Conservation (phyloP, 176 grass and related monocot genomes). For the Canna indica region DNA sequence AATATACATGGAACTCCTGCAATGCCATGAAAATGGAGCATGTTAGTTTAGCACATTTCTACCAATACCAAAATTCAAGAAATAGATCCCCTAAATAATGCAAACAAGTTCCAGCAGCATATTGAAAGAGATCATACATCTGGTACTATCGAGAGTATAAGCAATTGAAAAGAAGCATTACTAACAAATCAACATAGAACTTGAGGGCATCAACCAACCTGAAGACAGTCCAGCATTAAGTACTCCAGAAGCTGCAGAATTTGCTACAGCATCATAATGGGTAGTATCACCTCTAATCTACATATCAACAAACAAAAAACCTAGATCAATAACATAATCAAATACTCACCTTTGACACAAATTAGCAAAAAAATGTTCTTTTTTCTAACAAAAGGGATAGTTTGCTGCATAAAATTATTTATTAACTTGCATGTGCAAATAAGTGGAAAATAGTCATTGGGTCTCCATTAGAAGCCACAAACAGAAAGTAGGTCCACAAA, state of each 20-base stretch:
- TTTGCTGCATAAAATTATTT: not conserved
- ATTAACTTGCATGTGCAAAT: not conserved
- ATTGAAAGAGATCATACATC: not conserved
- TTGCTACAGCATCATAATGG: conserved; percentile 96
- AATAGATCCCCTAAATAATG: not conserved
- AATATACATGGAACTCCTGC: conserved; percentile 80
- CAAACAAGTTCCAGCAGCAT: not conserved
- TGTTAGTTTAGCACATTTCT: not conserved
- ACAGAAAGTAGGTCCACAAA: too few relatives aligned
- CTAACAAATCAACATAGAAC: not conserved
- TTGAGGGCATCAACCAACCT: conserved; percentile 22
- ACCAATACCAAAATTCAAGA: not conserved
- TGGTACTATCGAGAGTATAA: conserved; percentile 8
- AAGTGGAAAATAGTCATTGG: too few relatives aligned
- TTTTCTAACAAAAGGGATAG: not conserved
- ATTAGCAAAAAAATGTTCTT: not conserved
- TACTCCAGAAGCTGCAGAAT: conserved; percentile 86
- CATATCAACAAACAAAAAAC: conserved; percentile 15
- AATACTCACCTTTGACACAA: not conserved
- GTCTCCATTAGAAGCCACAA: too few relatives aligned
- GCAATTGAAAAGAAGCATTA: not conserved
- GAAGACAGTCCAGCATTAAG: conserved; percentile 70
- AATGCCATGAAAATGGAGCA: conserved; percentile 14
- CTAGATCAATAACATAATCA: not conserved
- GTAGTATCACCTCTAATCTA: conserved; percentile 96